Percentiles rank a stretch among this genome's conserved stretches.
Evolutionary conservation across 2,329 filamentous ascomycete genomes (phyloP).

Genomic region (Pseudopyrenochaeta lycopersici): DNA sequence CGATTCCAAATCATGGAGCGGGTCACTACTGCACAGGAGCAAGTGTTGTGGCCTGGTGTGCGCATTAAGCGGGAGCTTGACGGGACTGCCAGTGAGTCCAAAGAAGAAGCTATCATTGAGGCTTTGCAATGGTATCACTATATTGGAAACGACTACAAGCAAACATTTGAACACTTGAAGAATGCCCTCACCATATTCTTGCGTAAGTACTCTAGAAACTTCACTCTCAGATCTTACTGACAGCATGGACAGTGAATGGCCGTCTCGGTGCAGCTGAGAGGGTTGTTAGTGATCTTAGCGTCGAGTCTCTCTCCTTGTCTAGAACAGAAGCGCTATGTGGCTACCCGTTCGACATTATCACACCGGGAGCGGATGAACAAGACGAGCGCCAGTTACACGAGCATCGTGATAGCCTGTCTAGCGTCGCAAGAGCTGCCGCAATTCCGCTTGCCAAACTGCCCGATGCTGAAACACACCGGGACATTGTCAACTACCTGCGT

Average conservation of each 20-base stretch:
- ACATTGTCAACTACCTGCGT: slow-evolving; percentile 31
- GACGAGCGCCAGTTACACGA: slow-evolving; percentile 32
- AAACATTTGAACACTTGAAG: slow-evolving; percentile 73
- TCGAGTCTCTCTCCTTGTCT: slow-evolving; percentile 55
- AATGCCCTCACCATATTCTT: slow-evolving; percentile 85
- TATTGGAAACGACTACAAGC: slow-evolving; percentile 66
- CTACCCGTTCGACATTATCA: slow-evolving; percentile 47
- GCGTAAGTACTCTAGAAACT: slow-evolving; percentile 65
- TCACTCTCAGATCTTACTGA: slow-evolving; percentile 22
- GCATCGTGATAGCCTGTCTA: slow-evolving; percentile 28
- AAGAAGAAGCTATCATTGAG: slow-evolving; percentile 77
- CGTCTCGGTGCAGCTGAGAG: slow-evolving; percentile 64
- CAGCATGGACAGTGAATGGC: slow-evolving; percentile 49
- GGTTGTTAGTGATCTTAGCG: slow-evolving; percentile 61
- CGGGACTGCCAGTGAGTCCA: slow-evolving; percentile 60
- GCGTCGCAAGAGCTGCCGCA: slow-evolving; percentile 24
- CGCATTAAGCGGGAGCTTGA: slow-evolving; percentile 77
- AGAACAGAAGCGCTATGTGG: slow-evolving; percentile 54
- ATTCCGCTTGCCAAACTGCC: slow-evolving; percentile 30
- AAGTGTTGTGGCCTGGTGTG: slow-evolving; percentile 62
- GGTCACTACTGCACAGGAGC: slow-evolving; percentile 43
- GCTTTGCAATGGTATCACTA: slow-evolving; percentile 86
- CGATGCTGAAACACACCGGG: slow-evolving; percentile 26
- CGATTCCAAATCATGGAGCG: slow-evolving; percentile 61
- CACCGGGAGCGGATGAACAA: slow-evolving; percentile 35